Percentiles rank a stretch among this genome's conserved stretches.
Conservation (phyloP, 495 filamentous ascomycete genomes). For the Friedmanniomyces simplex region DNA sequence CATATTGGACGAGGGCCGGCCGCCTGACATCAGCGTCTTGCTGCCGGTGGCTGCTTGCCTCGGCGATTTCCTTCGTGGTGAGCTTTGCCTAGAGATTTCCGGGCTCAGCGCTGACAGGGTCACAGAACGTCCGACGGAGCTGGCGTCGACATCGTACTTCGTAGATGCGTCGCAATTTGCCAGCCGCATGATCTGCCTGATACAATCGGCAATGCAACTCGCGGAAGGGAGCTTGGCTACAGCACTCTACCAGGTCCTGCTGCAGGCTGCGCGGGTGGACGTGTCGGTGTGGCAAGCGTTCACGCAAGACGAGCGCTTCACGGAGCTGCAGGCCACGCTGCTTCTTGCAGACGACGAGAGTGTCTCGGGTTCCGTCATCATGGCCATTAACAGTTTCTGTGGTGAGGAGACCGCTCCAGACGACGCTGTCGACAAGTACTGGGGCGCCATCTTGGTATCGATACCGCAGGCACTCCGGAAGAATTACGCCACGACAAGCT, state of each 20-base stretch:
- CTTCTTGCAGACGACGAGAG: background rate
- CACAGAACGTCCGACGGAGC: constrained; percentile 2
- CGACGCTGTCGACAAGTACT: background rate
- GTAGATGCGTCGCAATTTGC: background rate
- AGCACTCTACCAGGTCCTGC: background rate
- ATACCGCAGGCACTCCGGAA: background rate
- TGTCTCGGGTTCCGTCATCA: background rate
- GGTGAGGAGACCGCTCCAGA: background rate
- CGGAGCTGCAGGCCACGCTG: background rate
- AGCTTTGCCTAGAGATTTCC: background rate
- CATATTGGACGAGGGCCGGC: constrained; percentile 7
- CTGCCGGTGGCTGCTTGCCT: background rate
- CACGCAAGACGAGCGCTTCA: background rate
- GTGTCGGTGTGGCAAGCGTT: background rate
- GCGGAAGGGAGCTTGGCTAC: background rate
- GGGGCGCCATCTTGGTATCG: background rate
- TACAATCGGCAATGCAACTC: background rate
- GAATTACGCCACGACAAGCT: background rate
- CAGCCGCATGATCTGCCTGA: background rate
- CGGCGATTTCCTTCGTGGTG: constrained; percentile 9
- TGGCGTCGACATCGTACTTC: background rate
- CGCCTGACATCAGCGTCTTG: background rate
- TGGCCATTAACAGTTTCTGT: constrained; percentile 2
- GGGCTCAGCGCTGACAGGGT: background rate
- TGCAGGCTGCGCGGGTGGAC: constrained; percentile 3